Evolutionary conservation across 129 eudicot genomes (phyloP), one percentile per base, ranked within the genome.

Genomic region (Scalesia atractyloides): DNA sequence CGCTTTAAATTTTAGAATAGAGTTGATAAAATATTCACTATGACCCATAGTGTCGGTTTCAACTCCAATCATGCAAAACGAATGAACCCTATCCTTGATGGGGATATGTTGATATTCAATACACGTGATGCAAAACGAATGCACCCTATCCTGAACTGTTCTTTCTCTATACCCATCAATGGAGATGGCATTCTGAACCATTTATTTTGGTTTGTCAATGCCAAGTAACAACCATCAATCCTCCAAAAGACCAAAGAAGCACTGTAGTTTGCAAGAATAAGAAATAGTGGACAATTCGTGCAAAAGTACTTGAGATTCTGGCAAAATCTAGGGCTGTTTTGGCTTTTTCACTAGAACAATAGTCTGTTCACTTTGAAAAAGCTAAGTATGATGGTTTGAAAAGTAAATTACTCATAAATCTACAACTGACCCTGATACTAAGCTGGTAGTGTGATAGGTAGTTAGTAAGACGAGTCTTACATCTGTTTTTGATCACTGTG

Each of bases 401-500:
- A 50, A 39, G 52, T 50, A 7, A 49, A 22, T 44, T 58, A 63
- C 16, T 37, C 57, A 0, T 22, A 9, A 54, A 39, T 65, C 52
- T 63, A 70, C 50, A 71, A 24, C 9, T 70, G 18, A 71, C n/a
- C 68, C 18, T 9, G 20, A 70, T 59, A 70, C 19, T 26, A 46
- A 71, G 54, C 72, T 20, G 43, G 43, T 72, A 26, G 64, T 33
- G 43, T 63, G 58, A 64, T 14, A 70, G 72, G 60, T 44, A 34
- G 24, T 12, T 9, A 26, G 64, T 52, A 61, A 59, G 47, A 49
- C 33, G 81, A 61, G 54, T 74, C 90, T 82, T 83, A 94, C 98
- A 86, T 87, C 61, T 94, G 98, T 82, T 94, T 90, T 83, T 88
- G 91, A 57, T 94, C 98, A 64, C 91, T 94, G 67, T 94, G 87